Evolutionary conservation across 805 yeast genomes (phyloP), one percentile per base, ranked within the genome.

Genomic region (Pichia paraexigua): DNA sequence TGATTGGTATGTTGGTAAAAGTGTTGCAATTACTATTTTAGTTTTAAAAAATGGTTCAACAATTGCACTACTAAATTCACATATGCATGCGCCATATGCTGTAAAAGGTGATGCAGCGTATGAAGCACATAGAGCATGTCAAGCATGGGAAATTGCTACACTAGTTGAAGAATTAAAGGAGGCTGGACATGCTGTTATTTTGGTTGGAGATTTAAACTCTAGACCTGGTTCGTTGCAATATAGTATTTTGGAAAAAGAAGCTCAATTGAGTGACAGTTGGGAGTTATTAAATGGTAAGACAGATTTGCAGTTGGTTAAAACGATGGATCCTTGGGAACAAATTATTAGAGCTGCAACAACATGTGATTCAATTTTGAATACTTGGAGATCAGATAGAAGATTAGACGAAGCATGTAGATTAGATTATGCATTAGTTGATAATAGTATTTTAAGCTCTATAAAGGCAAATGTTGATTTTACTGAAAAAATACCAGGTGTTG

Each of bases 61-160:
- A 7, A 70, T 94, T 41, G 97, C 95, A 2, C 68, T 94, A 6
- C 70, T 94, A 62, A 92, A 91, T 63, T 83, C 96, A 18, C 99
- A 94, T 65, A 85, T 94, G 94, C 99, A 94, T 67, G 99, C 99
- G 1, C 99, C 99, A 0, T 94, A 94, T 63, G 76, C 94, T 1
- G 61, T 69, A 18, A 68, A 72, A 0, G 98, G 98, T 2, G 96
- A 90, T 66, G 95, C 95, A 2, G 85, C 91, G 2, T 94, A 94
- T 63, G 73, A 82, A 3, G 87, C 96, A 58, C 98, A 94, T 63
- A 73, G 99, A 46, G 83, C 97, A 0, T 79, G 94, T 52, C 99
- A 94, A 67, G 97, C 98, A 0, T 94, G 98, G 98, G 97, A 91
- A 64, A 79, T 94, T 64, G 77, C 94, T 35, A 77, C 80, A 48